Base-by-base conservation (phyloP, 129 eudicot species). In the Chrysanthemum makinoi region DNA sequence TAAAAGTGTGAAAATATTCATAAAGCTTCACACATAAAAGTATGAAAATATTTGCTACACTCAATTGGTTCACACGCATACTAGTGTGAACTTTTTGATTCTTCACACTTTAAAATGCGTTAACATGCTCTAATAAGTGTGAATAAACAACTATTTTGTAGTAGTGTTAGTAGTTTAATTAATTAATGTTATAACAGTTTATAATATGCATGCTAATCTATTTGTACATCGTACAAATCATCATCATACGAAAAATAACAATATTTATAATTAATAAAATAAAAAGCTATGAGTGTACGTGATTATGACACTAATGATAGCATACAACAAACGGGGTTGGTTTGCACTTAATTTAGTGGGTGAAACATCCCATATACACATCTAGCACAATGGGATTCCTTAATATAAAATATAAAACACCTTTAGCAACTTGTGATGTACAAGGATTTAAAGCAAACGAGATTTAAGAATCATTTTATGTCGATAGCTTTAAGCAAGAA, bases 301-400 rank as follows among this genome's bases (percentile, higher is more conserved):
- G 66, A 57, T 55, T 8, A 65, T 68, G 72, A 75, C 44, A 35
- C 44, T 75, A 61, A 63, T 62, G 71, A 77, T 70, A 22, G 50
- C 43, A 70, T 46, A 70, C 51, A 69, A 35, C 57, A 61, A 66
- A 52, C 24, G 58, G 44, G 44, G 70, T 77, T 51, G 51, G 81
- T 52, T 62, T 70, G 70, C 76, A 70, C 72, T 77, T 70, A 70
- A 62, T 77, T 53, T 63, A 70, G 81, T 77, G 72, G 81, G 77
- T 77, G 81, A 64, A 44, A 70, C 77, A 77, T 77, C 81, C 66
- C 63, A 55, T 56, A 26, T 70, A 69, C 30, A 22, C 33, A 52
- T 39, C 70, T 77, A 54, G 46, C 75, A 68, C 72, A 74, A 76
- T 6, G 12, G 58, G 77, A 63, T 78, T 71, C 81, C 81, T 78